Base-by-base conservation (phyloP, 2,329 filamentous ascomycete species). In the Nigrospora sphaerica region DNA sequence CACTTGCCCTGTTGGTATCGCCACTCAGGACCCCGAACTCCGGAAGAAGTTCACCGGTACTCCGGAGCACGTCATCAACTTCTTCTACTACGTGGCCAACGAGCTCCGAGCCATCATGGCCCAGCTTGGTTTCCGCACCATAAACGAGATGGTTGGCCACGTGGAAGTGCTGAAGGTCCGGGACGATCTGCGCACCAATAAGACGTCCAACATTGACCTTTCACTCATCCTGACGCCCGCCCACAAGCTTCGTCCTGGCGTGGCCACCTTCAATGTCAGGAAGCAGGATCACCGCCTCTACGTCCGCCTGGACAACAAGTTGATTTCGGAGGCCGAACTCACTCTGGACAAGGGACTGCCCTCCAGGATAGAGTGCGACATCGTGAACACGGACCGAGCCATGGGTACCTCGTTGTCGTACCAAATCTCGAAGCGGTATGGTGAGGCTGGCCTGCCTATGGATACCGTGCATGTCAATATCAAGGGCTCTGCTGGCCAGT, bases 41-140 rank as follows among this genome's bases (percentile, higher is more conserved):
- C 82, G 92, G 50, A 87, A 91, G 77, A 97, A 96, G 71, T 96
- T 97, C 68, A 76, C 83, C 56, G 92, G 92, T 51, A 91, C 88
- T 1, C 91, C 92, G 12, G 92, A 97, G 71, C 89, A 96, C 58
- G 91, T 95, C 48, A 96, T 97, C 69, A 97, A 96, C 77, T 96
- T 96, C 76, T 95, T 95, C 73, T 97, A 96, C 73, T 97, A 96
- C 61, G 78, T 97, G 44, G 87, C 92, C 56, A 97, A 97, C 62
- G 92, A 97, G 72, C 81, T 97, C 48, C 85, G 92, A 62, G 89
- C 91, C 33, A 95, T 97, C 69, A 96, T 97, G 92, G 91, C 92
- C 43, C 89, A 87, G 70, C 82, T 96, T 58, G 92, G 92, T 55
- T 89, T 95, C 80, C 85, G 92, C 54, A 95, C 88, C 50, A 86